Conservation (phyloP, 164 flowering plant genomes). For the Vitis cinerea region DNA sequence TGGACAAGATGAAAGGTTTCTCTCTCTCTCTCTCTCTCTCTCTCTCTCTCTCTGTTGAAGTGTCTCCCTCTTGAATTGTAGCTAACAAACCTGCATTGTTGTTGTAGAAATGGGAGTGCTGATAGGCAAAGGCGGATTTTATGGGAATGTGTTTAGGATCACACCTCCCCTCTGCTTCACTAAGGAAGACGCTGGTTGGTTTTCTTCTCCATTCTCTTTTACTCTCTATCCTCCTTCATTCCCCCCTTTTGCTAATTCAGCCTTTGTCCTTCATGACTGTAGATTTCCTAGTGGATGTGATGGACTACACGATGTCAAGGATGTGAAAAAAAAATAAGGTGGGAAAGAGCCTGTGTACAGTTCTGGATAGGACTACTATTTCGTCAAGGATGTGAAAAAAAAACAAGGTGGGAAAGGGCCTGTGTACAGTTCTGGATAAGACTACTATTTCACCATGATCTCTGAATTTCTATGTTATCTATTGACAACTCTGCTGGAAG, state of each 20-base stretch:
- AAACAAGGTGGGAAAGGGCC: too few relatives aligned
- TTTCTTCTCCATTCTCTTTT: background rate
- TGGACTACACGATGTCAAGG: constrained; percentile 72
- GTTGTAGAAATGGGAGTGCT: constrained; percentile 74
- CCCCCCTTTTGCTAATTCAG: too few relatives aligned
- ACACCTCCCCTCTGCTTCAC: constrained; percentile 98
- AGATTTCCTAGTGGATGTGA: constrained; percentile 79
- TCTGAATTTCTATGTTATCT: too few relatives aligned
- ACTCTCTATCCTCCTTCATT: too few relatives aligned
- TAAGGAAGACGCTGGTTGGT: constrained; percentile 79
- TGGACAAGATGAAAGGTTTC: constrained; percentile 94
- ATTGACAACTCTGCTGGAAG: too few relatives aligned
- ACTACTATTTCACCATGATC: too few relatives aligned
- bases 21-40: constrained; percentile 2
- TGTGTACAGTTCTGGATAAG: too few relatives aligned
- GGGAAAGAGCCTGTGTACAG: too few relatives aligned
- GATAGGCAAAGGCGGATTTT: constrained; percentile 87
- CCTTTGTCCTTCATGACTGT: constrained; percentile 4
- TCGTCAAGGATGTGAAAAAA: constrained; percentile 60
- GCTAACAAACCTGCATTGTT: background rate
- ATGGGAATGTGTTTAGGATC: constrained; percentile 88
- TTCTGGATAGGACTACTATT: too few relatives aligned
- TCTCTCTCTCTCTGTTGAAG: background rate
- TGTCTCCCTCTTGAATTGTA: background rate
- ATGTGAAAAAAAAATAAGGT: constrained; percentile 34